Percentiles rank a stretch among this genome's conserved stretches.
Evolutionary conservation across 352 stramenopile genomes (phyloP).

Genomic region (Thraustochytrium striatum): DNA sequence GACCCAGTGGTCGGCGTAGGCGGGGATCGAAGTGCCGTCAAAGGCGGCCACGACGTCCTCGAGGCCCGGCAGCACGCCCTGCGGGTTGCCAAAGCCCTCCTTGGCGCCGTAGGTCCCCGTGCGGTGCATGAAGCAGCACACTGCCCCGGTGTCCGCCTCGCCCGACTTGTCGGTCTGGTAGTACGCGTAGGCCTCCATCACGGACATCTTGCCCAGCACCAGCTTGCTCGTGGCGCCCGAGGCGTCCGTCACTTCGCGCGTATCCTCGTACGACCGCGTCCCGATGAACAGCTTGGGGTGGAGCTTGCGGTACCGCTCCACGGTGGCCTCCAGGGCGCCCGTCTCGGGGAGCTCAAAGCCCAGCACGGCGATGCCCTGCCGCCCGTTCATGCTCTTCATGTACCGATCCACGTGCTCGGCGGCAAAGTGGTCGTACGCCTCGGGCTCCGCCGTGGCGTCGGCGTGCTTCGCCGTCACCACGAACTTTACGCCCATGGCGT

Average conservation of each 20-base stretch:
- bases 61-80: conserved; percentile 36
- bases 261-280: not conserved
- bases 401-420: conserved; percentile 18
- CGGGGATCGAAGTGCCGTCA: not conserved
- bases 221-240: not conserved
- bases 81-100: conserved; percentile 35
- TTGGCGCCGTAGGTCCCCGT: not conserved
- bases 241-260: not conserved
- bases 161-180: conserved; percentile 34
- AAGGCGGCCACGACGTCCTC: not conserved
- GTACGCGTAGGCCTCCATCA: conserved; percentile 52
- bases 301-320: conserved; percentile 29
- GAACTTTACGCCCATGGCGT: conserved; percentile 33
- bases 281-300: conserved; percentile 34
- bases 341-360: conserved; percentile 44
- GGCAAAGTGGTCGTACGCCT: conserved; percentile 35
- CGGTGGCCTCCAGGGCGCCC: not conserved
- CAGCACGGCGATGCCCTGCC: conserved; percentile 26
- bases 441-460: not conserved
- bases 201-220: conserved; percentile 15
- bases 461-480: conserved; percentile 20
- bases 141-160: conserved; percentile 19
- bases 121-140: conserved; percentile 47
- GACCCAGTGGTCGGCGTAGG: conserved; percentile 72
- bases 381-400: not conserved